Base-by-base conservation (phyloP, 2,329 filamentous ascomycete genomes). In the Alternaria longipes region DNA sequence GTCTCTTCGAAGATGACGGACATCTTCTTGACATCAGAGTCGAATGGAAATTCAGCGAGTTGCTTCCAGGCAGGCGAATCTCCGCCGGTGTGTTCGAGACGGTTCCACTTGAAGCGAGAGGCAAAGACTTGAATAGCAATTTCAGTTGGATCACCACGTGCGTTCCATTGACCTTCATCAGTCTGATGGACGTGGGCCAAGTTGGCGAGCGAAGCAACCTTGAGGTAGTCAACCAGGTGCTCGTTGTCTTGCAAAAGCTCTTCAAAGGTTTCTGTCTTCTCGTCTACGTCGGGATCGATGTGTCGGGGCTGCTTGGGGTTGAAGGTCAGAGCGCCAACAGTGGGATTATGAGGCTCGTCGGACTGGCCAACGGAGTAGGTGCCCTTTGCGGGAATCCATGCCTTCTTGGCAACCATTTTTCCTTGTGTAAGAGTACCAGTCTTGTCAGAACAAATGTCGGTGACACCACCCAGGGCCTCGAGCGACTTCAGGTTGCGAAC, bases 91-190 rank as follows among this genome's bases (percentile, higher is more conserved):
- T 50, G 20, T 50, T 50, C 30, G 20, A 50, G 46, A 38, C 46
- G 46, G 46, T 50, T 50, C 84, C 86, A 87, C 60, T 86, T 81
- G 74, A 92, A 92, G 20, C 90, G 85, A 28, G 85, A 86, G 4
- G 89, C 88, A 72, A 92, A 91, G 0, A 92, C 90, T 68, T 91
- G 89, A 47, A 92, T 89, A 2, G 90, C 89, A 63, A 92, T 90
- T 67, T 92, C 90, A 0, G 89, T 91, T 7, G 75, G 76, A 41
- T 78, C 76, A 49, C 76, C 76, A 45, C 68, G 70, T 14, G 75
- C 73, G 30, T 71, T 68, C 76, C 76, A 78, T 50, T 50, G 46
- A 26, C 46, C 46, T 36, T 50, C 46, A 7, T 50, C 46, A 50
- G 46, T 50, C 46, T 50, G 46, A 8, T 50, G 46, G 36, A 50